Conservation (phyloP, 1,284 basidiomycete species). For the Trichosporon faecale region DNA sequence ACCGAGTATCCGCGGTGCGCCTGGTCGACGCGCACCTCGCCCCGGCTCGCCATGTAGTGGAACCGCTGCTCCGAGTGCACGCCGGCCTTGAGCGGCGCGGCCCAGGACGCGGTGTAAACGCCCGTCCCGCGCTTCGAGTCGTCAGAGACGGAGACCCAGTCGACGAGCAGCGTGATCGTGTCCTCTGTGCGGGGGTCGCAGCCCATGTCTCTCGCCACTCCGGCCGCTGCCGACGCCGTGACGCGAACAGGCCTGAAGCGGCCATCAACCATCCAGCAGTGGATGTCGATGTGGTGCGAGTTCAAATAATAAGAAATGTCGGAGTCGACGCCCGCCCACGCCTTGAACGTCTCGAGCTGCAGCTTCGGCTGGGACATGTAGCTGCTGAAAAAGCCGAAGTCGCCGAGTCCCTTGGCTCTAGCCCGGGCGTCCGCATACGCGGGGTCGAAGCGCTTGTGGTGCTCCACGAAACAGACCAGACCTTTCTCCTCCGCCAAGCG, state of each 20-base stretch:
- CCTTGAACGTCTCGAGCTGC: constrained; percentile 87
- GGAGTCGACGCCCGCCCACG: constrained; percentile 89
- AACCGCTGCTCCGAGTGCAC: constrained; percentile 83
- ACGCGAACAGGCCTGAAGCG: constrained; percentile 69
- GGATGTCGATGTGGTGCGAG: constrained; percentile 74
- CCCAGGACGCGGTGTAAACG: constrained; percentile 83
- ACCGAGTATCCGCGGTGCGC: constrained; percentile 88
- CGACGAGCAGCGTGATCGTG: constrained; percentile 88
- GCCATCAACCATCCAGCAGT: constrained; percentile 85
- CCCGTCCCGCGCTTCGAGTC: constrained; percentile 58
- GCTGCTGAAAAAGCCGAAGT: constrained; percentile 73
- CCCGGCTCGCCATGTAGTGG: constrained; percentile 92
- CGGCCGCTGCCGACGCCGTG: constrained; percentile 79
- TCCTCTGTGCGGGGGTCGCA: constrained; percentile 69
- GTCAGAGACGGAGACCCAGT: constrained; percentile 77
- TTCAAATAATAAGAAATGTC: constrained; percentile 89
- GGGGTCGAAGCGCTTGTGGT: constrained; percentile 74
- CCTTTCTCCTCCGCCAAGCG: constrained; percentile 69
- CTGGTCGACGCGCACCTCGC: constrained; percentile 87
- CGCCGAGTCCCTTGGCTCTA: constrained; percentile 70
- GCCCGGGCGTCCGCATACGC: constrained; percentile 83
- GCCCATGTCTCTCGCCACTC: constrained; percentile 80
- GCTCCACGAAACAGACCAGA: constrained; percentile 86
- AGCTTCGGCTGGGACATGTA: constrained; percentile 91
- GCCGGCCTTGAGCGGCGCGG: constrained; percentile 55